These are phyloP conservation scores for Calonectria hawksworthii DNA, from an alignment of 2,329 filamentous ascomycete genomes.

Conservation along the genomic window DNA sequence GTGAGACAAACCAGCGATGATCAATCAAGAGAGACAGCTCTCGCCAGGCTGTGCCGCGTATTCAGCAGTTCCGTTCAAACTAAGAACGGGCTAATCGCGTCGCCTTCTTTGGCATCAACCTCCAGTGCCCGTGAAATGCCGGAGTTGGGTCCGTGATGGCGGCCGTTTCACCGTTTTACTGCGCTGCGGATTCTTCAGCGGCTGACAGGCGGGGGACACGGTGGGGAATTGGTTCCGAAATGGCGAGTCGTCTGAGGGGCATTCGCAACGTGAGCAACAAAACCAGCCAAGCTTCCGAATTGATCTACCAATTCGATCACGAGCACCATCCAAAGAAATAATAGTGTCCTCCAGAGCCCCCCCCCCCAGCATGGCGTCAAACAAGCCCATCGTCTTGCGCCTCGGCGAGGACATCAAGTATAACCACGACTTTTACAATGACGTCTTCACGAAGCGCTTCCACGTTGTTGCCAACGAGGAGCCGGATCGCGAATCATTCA, in stretches of 20 bases:
- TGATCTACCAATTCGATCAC: too few relatives aligned
- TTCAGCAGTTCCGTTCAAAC: background rate
- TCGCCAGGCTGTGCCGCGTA: background rate
- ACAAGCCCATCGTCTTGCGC: slow-evolving; percentile 35
- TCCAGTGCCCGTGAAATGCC: background rate
- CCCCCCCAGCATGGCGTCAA: slow-evolving; percentile 22
- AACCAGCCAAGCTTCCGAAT: background rate
- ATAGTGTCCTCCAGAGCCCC: background rate
- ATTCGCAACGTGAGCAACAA: background rate
- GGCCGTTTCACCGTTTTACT: slow-evolving; percentile 1
- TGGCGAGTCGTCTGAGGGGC: slow-evolving; percentile 4
- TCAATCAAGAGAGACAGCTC: background rate
- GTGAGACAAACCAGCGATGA: background rate
- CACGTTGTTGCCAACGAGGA: slow-evolving; percentile 55
- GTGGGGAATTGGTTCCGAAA: slow-evolving; percentile 1
- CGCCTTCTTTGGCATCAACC: background rate
- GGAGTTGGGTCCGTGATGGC: slow-evolving; percentile 10
- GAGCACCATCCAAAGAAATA: background rate
- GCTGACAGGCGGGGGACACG: background rate
- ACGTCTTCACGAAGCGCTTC: slow-evolving; percentile 56
- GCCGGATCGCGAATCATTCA: slow-evolving; percentile 54
- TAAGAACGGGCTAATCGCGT: background rate
- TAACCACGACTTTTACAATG: slow-evolving; percentile 57
- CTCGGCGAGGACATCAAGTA: slow-evolving; percentile 63
- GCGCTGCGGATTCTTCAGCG: background rate